Conservation (phyloP, 176 grass and related monocot species). For the Oropetium thomaeum region DNA sequence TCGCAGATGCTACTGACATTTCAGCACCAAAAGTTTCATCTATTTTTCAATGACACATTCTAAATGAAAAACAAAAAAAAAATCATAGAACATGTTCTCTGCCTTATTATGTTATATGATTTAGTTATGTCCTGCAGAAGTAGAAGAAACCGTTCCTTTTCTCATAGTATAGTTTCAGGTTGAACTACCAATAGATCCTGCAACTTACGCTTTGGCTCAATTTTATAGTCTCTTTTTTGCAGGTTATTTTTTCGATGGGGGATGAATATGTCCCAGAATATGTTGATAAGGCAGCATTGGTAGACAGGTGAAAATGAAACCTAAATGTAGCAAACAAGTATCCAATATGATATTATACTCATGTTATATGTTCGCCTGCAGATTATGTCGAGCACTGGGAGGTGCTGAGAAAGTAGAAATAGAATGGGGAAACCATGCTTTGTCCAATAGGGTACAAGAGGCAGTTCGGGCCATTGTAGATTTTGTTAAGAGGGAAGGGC, state of each 20-base stretch:
- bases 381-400: slow-evolving; percentile 74
- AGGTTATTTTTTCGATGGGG: slow-evolving; percentile 97
- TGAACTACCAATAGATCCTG: neutral
- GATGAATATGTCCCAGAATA: slow-evolving; percentile 96
- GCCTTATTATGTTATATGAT: neutral
- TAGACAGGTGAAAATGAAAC: slow-evolving; percentile 54
- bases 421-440: slow-evolving; percentile 84
- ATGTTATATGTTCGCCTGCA: slow-evolving; percentile 35
- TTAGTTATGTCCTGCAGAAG: no score
- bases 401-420: slow-evolving; percentile 93
- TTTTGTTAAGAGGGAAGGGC: slow-evolving; percentile 96
- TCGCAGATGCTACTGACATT: no score
- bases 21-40: no score
- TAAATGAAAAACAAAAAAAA: neutral
- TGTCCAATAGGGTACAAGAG: slow-evolving; percentile 93
- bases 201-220: neutral
- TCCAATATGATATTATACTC: slow-evolving; percentile 19
- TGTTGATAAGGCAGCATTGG: slow-evolving; percentile 85
- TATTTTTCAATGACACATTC: no score
- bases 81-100: neutral
- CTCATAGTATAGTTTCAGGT: neutral
- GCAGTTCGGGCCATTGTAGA: slow-evolving; percentile 86
- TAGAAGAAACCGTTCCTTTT: no score
- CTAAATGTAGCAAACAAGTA: slow-evolving; percentile 9
- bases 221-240: slow-evolving; percentile 25